Evolutionary conservation across 164 flowering plant species (phyloP), one percentile per base, ranked within the genome.

Genomic region (Sextonia rubra): DNA sequence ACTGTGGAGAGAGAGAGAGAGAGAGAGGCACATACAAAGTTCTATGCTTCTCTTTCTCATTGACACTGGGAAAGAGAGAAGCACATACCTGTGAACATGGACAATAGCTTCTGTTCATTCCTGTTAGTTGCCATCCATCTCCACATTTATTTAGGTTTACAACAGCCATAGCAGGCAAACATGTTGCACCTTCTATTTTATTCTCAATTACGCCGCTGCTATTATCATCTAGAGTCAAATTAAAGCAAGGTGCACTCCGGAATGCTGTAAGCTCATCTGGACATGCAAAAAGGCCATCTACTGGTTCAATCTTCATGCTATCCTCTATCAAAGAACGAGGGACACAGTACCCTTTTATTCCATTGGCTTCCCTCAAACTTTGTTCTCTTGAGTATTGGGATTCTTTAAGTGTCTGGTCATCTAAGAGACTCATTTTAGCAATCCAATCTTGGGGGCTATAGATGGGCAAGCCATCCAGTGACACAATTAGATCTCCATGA

Each of bases 261-360:
- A 94, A 91, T 52, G 85, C 77, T 72, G 79, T 70, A 64, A 85
- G 87, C 69, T 85, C 92, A 62, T 77, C 70, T 9, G 92, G 87
- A 77, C 98, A 94, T 77, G 71, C 69, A 71, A 76, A 78, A 32
- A 79, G 77, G 70, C 79, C 71, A 37, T 76, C 82, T 69, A 25
- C 74, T 61, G 75, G 68, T 37, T 70, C 65, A 64, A 80, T 48
- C 23, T 66, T 77, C 76, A 32, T 70, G 75, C 87, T 79, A 62
- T 83, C 85, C 72, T 81, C 85, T 60, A 83, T 55, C 78, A 86
- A 68, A 73, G 78, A 78, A 71, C 63, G 72, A 26, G 99, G 91
- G 30, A 89, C 81, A 76, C 98, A 92, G 72, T 89, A 92, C 26
- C 97, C 94, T 77, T 83, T 94, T 66, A 76, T 68, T 55, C 68